These are phyloP conservation scores for Celoporthe dispersa DNA, from an alignment of 2,329 filamentous ascomycete genomes.

Conservation along the genomic window DNA sequence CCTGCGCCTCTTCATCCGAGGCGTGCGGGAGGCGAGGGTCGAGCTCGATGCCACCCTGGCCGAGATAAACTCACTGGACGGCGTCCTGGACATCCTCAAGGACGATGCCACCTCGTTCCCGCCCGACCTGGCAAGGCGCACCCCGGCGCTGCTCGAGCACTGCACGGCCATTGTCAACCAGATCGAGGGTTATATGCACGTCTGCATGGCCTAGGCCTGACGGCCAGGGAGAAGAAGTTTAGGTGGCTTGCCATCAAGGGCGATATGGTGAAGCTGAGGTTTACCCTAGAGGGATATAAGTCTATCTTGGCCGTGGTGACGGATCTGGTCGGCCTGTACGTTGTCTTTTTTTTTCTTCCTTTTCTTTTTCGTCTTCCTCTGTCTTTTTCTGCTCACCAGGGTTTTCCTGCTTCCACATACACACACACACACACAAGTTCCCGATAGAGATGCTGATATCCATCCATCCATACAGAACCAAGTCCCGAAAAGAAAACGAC, in stretches of 20 bases:
- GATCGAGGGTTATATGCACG: slow-evolving; percentile 40
- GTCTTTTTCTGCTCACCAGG: neutral
- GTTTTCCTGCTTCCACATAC: neutral
- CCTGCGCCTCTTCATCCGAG: slow-evolving; percentile 44
- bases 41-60: slow-evolving; percentile 46
- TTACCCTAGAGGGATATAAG: slow-evolving; percentile 45
- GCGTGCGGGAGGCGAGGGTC: slow-evolving; percentile 46
- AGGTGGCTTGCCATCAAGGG: slow-evolving; percentile 42
- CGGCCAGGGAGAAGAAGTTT: slow-evolving; percentile 42
- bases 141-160: slow-evolving; percentile 41
- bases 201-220: slow-evolving; percentile 38
- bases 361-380: too few relatives aligned
- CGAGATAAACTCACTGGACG: slow-evolving; percentile 47
- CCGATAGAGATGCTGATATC: slow-evolving; percentile 9
- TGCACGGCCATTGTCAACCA: slow-evolving; percentile 44
- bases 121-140: slow-evolving; percentile 40
- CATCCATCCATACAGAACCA: slow-evolving; percentile 2
- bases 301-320: slow-evolving; percentile 45
- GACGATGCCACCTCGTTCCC: slow-evolving; percentile 46
- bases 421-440: too few relatives aligned
- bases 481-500: slow-evolving; percentile 33
- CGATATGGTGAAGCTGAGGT: slow-evolving; percentile 40
- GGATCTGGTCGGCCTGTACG: slow-evolving; percentile 47
- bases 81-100: slow-evolving; percentile 43
- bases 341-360: slow-evolving; percentile 15